phyloP scores from a whole-genome alignment of 2,329 filamentous ascomycete genomes.

The Lecanicillium sp. region DNA sequence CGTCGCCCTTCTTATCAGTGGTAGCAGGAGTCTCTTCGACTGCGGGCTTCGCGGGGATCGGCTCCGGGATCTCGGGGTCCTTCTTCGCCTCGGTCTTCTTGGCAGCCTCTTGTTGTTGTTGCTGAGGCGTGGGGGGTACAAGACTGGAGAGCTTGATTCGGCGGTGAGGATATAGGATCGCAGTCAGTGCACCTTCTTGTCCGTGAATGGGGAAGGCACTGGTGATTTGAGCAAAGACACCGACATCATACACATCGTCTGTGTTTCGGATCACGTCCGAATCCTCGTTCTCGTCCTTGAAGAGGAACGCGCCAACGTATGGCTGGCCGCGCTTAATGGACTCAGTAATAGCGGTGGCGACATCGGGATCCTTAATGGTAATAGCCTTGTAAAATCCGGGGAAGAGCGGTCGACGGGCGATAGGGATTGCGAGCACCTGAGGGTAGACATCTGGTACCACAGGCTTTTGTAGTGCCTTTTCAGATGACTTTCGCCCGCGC shows the following conservation, averaged over 20 bases:
- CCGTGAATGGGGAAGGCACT: slow-evolving; percentile 89
- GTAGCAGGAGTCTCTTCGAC: slow-evolving; percentile 42
- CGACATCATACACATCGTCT: slow-evolving; percentile 90
- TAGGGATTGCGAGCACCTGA: slow-evolving; percentile 95
- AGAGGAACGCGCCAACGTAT: slow-evolving; percentile 92
- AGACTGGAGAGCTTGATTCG: slow-evolving; percentile 85
- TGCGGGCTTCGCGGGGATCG: slow-evolving; percentile 48
- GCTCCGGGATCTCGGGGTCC: slow-evolving; percentile 47
- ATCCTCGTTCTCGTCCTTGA: slow-evolving; percentile 93
- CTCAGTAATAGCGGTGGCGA: slow-evolving; percentile 86
- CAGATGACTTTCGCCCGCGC: slow-evolving; percentile 65
- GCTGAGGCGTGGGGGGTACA: slow-evolving; percentile 52
- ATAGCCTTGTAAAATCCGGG: slow-evolving; percentile 99
- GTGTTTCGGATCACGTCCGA: slow-evolving; percentile 87
- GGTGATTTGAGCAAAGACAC: slow-evolving; percentile 96
- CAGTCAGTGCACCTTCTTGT: slow-evolving; percentile 79
- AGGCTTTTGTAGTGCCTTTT: slow-evolving; percentile 77
- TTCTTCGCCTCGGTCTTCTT: slow-evolving; percentile 48
- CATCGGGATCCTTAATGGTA: slow-evolving; percentile 88
- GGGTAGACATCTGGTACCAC: slow-evolving; percentile 92
- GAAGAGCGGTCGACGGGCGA: slow-evolving; percentile 87
- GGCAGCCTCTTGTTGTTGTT: background rate
- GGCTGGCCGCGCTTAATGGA: slow-evolving; percentile 96
- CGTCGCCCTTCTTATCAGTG: slow-evolving; percentile 76
- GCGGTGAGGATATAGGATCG: slow-evolving; percentile 91